phyloP scores from a whole-genome alignment of 2,329 filamentous ascomycete species.

The Penicillium decumbens region DNA sequence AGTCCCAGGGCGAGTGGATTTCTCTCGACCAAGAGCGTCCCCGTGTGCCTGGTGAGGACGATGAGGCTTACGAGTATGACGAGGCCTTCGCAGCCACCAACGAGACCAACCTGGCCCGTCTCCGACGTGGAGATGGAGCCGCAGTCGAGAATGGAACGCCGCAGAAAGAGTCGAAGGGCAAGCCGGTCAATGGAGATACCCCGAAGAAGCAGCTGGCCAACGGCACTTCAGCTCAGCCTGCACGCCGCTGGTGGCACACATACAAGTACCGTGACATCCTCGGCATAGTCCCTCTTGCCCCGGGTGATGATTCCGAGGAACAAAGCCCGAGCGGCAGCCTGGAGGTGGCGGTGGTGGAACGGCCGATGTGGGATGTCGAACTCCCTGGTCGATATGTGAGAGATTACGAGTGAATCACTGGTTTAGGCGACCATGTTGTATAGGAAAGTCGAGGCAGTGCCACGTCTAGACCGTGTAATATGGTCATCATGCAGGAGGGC shows the following conservation, averaged over 20 bases:
- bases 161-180: slow-evolving; percentile 19
- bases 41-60: slow-evolving; percentile 26
- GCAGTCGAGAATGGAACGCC: slow-evolving; percentile 19
- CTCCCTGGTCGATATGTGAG: slow-evolving; percentile 66
- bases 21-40: slow-evolving; percentile 30
- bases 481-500: slow-evolving; percentile 18
- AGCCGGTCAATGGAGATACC: slow-evolving; percentile 13
- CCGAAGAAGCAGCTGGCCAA: slow-evolving; percentile 26
- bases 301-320: slow-evolving; percentile 34
- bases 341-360: slow-evolving; percentile 84
- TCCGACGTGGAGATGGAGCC: slow-evolving; percentile 25
- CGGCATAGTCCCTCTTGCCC: slow-evolving; percentile 59
- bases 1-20: slow-evolving; percentile 33
- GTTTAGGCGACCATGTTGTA: slow-evolving; percentile 1
- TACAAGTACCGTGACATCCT: slow-evolving; percentile 94
- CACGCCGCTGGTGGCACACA: slow-evolving; percentile 64
- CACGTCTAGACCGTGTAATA: slow-evolving; percentile 13
- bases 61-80: slow-evolving; percentile 33
- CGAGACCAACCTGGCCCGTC: slow-evolving; percentile 31
- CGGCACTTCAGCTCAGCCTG: slow-evolving; percentile 25
- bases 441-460: slow-evolving; percentile 5
- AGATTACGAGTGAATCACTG: slow-evolving; percentile 44
- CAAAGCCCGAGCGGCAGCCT: slow-evolving; percentile 24
- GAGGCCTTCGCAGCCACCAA: slow-evolving; percentile 29
- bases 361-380: slow-evolving; percentile 77